These are phyloP conservation scores for Solanum neorickii DNA, from an alignment of 257 asterid genomes.

Conservation along the genomic window DNA sequence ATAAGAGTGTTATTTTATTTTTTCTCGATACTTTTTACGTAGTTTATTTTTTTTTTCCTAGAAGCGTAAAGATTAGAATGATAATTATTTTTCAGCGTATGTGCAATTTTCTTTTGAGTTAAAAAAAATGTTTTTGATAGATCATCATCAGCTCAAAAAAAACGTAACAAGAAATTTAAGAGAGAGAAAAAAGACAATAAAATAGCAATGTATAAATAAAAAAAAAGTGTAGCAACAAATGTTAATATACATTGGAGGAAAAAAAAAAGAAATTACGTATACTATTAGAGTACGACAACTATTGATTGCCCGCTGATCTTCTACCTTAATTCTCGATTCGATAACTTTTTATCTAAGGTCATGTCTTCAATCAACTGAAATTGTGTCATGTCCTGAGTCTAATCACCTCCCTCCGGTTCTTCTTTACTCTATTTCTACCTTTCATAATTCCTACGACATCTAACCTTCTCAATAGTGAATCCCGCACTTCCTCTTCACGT, in stretches of 20 bases:
- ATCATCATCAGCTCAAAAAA: not conserved
- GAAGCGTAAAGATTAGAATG: too few species aligned
- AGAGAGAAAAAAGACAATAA: not conserved
- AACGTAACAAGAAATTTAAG: not conserved
- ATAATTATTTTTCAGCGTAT: too few species aligned
- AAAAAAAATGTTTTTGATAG: not conserved
- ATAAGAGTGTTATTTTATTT: too few species aligned
- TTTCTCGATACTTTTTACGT: not conserved
- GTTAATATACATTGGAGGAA: not conserved
- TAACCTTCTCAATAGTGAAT: not conserved
- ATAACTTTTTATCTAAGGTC: not conserved
- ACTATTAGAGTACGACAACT: not conserved
- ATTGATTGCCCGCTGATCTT: fast-evolving
- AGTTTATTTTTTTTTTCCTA: too few species aligned
- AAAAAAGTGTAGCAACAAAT: not conserved
- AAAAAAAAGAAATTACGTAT: not conserved
- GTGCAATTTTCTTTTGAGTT: not conserved
- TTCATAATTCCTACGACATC: not conserved
- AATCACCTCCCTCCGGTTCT: not conserved
- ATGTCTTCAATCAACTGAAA: not conserved
- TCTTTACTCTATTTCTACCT: not conserved
- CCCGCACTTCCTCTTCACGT: not conserved
- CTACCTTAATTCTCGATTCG: not conserved
- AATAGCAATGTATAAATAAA: not conserved
- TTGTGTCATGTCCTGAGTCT: not conserved